phyloP scores from a whole-genome alignment of 2,329 filamentous ascomycete genomes.

The Dactylonectria estremocensis region DNA sequence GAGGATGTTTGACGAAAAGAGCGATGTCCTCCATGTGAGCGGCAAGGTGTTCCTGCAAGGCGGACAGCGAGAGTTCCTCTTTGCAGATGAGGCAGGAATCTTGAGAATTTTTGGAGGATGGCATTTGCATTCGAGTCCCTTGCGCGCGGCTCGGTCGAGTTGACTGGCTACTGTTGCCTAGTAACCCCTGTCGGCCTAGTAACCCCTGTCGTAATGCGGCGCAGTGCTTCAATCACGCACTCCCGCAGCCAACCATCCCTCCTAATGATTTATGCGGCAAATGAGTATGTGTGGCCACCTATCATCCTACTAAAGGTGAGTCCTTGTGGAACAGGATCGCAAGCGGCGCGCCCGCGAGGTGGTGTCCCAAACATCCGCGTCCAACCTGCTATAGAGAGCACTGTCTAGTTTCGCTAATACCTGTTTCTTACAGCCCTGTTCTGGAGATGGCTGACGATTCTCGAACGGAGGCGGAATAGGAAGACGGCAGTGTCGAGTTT shows the following conservation, averaged over 20 bases:
- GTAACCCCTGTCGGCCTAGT: too few species aligned
- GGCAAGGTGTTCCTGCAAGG: conserved; percentile 8
- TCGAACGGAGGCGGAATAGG: not conserved
- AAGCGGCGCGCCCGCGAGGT: not conserved
- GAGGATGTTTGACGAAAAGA: conserved; percentile 11
- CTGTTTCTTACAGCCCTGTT: not conserved
- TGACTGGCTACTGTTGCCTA: too few species aligned
- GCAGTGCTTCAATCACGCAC: too few species aligned
- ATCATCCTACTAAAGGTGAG: not conserved
- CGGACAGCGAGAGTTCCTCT: too few species aligned
- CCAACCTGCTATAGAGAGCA: not conserved
- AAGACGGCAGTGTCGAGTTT: not conserved
- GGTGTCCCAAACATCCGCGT: not conserved
- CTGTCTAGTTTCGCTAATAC: not conserved
- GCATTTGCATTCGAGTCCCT: too few species aligned
- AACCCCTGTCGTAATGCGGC: too few species aligned
- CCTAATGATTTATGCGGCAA: not conserved
- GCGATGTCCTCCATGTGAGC: conserved; percentile 17
- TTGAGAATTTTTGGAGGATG: too few species aligned
- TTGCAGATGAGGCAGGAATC: too few species aligned
- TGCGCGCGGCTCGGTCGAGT: too few species aligned
- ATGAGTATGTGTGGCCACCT: not conserved
- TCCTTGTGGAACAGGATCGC: not conserved
- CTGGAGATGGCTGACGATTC: not conserved
- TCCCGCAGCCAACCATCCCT: not conserved